Percentiles rank a stretch among this genome's conserved stretches.
Evolutionary conservation across 257 asterid species (phyloP).

Genomic region (Penstemon eatonii): DNA sequence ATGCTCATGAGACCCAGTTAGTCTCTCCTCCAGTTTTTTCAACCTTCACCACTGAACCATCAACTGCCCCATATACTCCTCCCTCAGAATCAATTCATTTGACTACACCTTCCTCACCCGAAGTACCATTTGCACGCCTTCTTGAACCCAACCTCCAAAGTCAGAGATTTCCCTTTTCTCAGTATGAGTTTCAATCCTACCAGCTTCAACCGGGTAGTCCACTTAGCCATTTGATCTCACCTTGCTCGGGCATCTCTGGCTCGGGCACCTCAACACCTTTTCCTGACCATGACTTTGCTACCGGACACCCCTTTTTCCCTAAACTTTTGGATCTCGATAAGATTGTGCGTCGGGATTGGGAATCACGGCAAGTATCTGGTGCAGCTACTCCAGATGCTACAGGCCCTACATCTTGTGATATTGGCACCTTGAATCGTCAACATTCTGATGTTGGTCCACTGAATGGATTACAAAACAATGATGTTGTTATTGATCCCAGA

Average conservation of each 20-base stretch:
- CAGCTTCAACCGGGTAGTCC: constrained; percentile 98
- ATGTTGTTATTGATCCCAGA: constrained; percentile 44
- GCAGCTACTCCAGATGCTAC: constrained; percentile 65
- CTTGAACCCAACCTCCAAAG: constrained; percentile 68
- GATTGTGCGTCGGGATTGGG: constrained; percentile 64
- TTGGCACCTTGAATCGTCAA: constrained; percentile 42
- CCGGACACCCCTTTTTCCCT: constrained; percentile 63
- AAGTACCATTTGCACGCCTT: constrained; percentile 93
- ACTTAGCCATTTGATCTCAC: constrained; percentile 88
- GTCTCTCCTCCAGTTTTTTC: constrained; percentile 96
- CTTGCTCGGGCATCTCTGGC: constrained; percentile 84
- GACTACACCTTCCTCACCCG: constrained; percentile 96
- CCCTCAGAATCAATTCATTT: constrained; percentile 86
- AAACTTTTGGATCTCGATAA: constrained; percentile 74
- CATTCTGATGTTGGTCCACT: constrained; percentile 47
- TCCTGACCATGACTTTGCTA: constrained; percentile 55
- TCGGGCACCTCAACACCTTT: constrained; percentile 92
- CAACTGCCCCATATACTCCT: constrained; percentile 95
- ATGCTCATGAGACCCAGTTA: constrained; percentile 84
- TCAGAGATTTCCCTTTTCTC: constrained; percentile 55
- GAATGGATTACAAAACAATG: constrained; percentile 38
- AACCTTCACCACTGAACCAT: constrained; percentile 86
- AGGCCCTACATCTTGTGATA: constrained; percentile 37
- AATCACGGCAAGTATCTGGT: constrained; percentile 71
- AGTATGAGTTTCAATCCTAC: constrained; percentile 76